A percentile compares a stretch with the other conserved stretches of the same genome.
phyloP scores from a whole-genome alignment of 2,329 filamentous ascomycete species.

The Celoporthe dispersa region DNA sequence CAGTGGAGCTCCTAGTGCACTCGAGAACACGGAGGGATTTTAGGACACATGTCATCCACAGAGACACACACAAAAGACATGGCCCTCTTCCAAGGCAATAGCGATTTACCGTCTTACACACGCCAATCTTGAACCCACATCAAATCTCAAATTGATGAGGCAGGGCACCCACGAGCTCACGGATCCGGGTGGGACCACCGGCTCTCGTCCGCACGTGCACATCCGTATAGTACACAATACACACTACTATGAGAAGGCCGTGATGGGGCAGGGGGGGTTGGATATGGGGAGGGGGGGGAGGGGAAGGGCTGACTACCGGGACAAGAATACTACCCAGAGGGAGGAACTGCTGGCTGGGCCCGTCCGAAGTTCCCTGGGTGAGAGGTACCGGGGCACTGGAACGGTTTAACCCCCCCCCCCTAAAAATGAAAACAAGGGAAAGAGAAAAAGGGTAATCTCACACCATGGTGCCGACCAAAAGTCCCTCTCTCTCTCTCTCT shows the following conservation, averaged over 20 bases:
- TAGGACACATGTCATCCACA: background rate
- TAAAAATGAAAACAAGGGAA: too few species aligned
- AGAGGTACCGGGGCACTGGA: conserved; percentile 18
- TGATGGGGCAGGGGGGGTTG: background rate
- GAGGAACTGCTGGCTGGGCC: too few species aligned
- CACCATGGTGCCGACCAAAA: background rate
- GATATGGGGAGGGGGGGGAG: too few species aligned
- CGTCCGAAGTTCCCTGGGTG: too few species aligned
- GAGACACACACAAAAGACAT: background rate
- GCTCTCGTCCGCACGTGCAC: conserved; percentile 11
- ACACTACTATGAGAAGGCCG: too few species aligned
- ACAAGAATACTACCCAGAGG: conserved; percentile 12
- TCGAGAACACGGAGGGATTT: background rate
- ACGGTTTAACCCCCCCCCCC: conserved; percentile 9
- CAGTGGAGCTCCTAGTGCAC: background rate
- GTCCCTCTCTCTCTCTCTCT: too few species aligned
- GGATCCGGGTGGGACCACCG: conserved; percentile 3
- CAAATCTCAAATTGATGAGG: conserved; percentile 6
- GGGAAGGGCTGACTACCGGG: conserved; percentile 1
- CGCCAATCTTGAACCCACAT: background rate
- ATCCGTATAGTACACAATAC: too few species aligned
- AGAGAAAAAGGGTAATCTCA: background rate
- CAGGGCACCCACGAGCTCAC: background rate
- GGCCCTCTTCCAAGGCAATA: background rate
- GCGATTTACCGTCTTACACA: background rate